Percentiles rank a stretch among this genome's conserved stretches.
Conservation (phyloP, 2,329 filamentous ascomycete genomes). For the Claviceps quebecensis region DNA sequence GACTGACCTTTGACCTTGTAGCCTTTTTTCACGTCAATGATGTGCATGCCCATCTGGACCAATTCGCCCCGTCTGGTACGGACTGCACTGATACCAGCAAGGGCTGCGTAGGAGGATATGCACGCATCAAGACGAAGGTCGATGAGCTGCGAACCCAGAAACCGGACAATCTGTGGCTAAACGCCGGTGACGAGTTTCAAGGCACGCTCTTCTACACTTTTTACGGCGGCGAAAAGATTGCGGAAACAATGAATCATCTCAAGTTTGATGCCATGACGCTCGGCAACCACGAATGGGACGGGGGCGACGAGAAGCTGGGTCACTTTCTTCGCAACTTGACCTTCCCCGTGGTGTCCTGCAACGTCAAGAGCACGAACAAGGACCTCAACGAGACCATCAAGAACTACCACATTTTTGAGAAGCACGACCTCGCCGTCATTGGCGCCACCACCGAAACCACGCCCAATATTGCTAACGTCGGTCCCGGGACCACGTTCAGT, state of each 20-base stretch:
- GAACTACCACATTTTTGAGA: constrained; percentile 49
- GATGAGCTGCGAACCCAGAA: constrained; percentile 41
- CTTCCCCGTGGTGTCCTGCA: constrained; percentile 50
- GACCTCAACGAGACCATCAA: constrained; percentile 49
- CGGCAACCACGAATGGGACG: constrained; percentile 55
- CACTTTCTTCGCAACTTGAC: constrained; percentile 49
- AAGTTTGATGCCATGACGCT: constrained; percentile 56
- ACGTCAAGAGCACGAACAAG: constrained; percentile 45
- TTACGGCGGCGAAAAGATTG: constrained; percentile 55
- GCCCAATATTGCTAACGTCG: constrained; percentile 43
- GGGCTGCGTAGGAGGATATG: constrained; percentile 51
- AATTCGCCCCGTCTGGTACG: constrained; percentile 46
- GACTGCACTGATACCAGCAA: constrained; percentile 42
- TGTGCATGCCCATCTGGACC: constrained; percentile 51
- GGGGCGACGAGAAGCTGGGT: constrained; percentile 47
- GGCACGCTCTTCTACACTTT: constrained; percentile 54
- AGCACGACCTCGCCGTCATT: constrained; percentile 48
- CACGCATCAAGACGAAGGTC: constrained; percentile 47
- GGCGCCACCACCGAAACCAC: constrained; percentile 32
- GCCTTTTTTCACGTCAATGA: constrained; percentile 58
- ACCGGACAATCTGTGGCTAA: constrained; percentile 48
- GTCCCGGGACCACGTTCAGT: constrained; percentile 41
- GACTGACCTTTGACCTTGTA: constrained; percentile 7
- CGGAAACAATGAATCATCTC: constrained; percentile 49
- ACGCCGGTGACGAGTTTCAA: constrained; percentile 57